Percentiles rank a stretch among this genome's conserved stretches.
Conservation (phyloP, 2,329 filamentous ascomycete genomes). For the Scortechinia acanthostroma region DNA sequence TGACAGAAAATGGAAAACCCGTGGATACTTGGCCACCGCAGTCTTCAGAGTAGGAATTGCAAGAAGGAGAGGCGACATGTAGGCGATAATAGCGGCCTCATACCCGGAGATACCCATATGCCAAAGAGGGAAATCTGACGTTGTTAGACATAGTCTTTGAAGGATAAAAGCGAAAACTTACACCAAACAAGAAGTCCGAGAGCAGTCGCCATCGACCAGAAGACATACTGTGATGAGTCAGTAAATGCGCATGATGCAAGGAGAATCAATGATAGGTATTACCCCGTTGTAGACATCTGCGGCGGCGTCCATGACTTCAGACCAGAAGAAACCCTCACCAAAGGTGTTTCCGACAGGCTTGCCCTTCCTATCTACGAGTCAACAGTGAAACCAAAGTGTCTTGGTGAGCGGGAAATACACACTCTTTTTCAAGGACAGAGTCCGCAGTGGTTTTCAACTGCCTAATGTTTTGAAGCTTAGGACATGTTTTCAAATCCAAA, state of each 20-base stretch:
- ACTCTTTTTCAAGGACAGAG: conserved; percentile 2
- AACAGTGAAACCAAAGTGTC: conserved; percentile 16
- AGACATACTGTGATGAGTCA: conserved; percentile 61
- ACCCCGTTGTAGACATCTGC: conserved; percentile 90
- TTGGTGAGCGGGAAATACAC: not conserved
- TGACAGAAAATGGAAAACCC: conserved; percentile 68
- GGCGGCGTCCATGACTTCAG: conserved; percentile 69
- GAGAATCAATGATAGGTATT: conserved; percentile 11
- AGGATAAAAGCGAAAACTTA: conserved; percentile 36
- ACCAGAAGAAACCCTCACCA: conserved; percentile 65
- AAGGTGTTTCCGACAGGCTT: conserved; percentile 67
- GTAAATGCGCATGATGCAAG: conserved; percentile 8
- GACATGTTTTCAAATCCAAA: not conserved
- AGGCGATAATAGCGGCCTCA: conserved; percentile 80
- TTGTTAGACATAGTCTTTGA: conserved; percentile 1
- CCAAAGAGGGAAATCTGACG: conserved; percentile 85
- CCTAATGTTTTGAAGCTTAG: not conserved
- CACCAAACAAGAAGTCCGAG: conserved; percentile 88
- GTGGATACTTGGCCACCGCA: conserved; percentile 61
- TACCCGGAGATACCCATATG: conserved; percentile 98
- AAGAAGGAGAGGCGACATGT: conserved; percentile 74
- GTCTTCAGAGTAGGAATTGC: conserved; percentile 63
- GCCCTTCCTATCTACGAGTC: conserved; percentile 51
- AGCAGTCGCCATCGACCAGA: conserved; percentile 91
- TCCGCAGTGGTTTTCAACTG: conserved; percentile 1